Evolutionary conservation across 2,329 filamentous ascomycete genomes (phyloP), one percentile per base, ranked within the genome.

Genomic region (Pyrenophora teres): DNA sequence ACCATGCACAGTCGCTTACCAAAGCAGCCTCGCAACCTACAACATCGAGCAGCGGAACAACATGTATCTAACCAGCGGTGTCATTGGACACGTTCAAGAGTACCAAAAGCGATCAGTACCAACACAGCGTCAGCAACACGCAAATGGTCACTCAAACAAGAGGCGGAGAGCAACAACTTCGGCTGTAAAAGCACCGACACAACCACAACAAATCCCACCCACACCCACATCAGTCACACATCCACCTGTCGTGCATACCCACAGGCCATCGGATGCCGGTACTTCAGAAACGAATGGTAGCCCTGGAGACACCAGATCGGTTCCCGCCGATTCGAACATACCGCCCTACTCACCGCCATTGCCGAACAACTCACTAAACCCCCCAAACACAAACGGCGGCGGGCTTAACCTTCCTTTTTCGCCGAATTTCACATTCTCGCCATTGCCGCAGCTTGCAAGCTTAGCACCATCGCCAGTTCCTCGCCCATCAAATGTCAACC

Each of bases 341-440:
- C 61, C 63, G 10, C 62, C 70, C 8, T 69, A 65, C 50, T 68
- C 68, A 19, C 64, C 70, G 46, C 66, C 68, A 18, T 54, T 63
- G 16, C 59, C 60, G 19, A 59, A 56, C 38, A 55, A 46, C 40
- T 43, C 55, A 6, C 35, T 64, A 27, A 60, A 59, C 18, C 44
- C 52, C 18, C 56, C 58, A 39, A 63, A 45, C 43, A 38, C 52
- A 40, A 65, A 64, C 36, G 57, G 52, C 13, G 52, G 55, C 38
- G 58, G 60, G 23, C 62, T 65, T 25, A 55, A 68, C 37, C 67
- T 75, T 37, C 69, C 71, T 3, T 75, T 77, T 50, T 77, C 75
- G 7, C 75, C 76, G 7, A 74, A 72, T 46, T 78, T 78, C 53
- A 66, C 67, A 7, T 69, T 72, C 54, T 69, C 69, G 23, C 62